Evolutionary conservation across 2,329 filamentous ascomycete species (phyloP).

Genomic region (Samsoniella hepiali): DNA sequence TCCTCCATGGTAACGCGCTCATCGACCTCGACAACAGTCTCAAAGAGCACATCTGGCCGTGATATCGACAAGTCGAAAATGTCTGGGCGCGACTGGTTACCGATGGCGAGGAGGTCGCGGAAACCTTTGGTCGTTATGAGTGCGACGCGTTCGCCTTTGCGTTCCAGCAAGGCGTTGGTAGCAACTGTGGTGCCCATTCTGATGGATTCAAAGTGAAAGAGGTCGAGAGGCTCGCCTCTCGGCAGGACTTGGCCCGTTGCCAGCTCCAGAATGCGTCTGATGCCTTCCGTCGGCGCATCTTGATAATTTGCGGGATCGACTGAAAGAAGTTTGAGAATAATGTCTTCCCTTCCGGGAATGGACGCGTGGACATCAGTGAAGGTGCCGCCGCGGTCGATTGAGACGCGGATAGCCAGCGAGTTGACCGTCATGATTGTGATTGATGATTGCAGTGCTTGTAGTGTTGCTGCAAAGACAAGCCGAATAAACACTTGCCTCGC

Average conservation of each 20-base stretch:
- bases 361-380: conserved; percentile 70
- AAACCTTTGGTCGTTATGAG: conserved; percentile 71
- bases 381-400: conserved; percentile 44
- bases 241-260: conserved; percentile 33
- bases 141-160: conserved; percentile 69
- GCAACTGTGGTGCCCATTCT: conserved; percentile 80
- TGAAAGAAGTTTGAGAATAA: conserved; percentile 69
- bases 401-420: conserved; percentile 30
- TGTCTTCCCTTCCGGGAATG: conserved; percentile 61
- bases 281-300: conserved; percentile 72
- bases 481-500: no score
- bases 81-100: conserved; percentile 68
- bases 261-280: conserved; percentile 46
- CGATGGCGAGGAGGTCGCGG: conserved; percentile 67
- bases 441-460: background rate
- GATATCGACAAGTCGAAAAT: conserved; percentile 71
- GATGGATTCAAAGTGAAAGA: conserved; percentile 56
- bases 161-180: conserved; percentile 71
- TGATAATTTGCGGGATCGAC: conserved; percentile 69
- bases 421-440: conserved; percentile 23
- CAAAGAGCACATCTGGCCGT: conserved; percentile 66
- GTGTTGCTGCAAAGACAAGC: background rate
- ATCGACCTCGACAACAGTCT: conserved; percentile 68
- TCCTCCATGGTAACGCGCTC: conserved; percentile 72
- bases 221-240: conserved; percentile 33